Percentiles rank a stretch among this genome's conserved stretches.
These are phyloP conservation scores for Blumeria graminis DNA, from an alignment of 2,329 filamentous ascomycete species.

Conservation along the genomic window DNA sequence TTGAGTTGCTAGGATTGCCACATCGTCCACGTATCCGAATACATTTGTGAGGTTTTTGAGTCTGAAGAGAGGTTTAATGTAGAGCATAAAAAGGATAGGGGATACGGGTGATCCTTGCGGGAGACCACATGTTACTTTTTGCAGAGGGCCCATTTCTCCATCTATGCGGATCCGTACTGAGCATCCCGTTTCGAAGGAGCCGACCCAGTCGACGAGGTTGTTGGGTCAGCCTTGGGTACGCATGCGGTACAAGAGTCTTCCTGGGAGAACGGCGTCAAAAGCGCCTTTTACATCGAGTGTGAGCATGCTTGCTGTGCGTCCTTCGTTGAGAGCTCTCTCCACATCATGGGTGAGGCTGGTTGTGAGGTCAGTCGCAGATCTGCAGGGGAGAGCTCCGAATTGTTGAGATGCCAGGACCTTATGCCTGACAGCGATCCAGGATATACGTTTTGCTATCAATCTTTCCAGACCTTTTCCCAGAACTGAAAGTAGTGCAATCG, in stretches of 20 bases:
- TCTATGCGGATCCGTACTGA: not conserved
- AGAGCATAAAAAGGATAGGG: not conserved
- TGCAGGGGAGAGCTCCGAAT: not conserved
- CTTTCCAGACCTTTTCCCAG: not conserved
- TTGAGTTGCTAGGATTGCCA: not conserved
- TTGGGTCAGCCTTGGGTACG: not conserved
- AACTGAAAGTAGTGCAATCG: not conserved
- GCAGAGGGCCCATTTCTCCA: not conserved
- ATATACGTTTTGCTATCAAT: not conserved
- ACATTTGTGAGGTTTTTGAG: not conserved
- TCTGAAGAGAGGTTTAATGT: not conserved
- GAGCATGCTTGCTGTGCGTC: not conserved
- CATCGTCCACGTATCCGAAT: not conserved
- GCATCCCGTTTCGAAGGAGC: not conserved
- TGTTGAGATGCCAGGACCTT: not conserved
- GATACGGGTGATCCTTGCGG: not conserved
- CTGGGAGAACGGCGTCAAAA: not conserved
- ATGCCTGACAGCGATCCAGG: not conserved
- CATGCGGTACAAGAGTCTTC: not conserved
- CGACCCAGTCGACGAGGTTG: not conserved
- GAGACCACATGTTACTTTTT: not conserved
- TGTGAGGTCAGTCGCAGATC: not conserved
- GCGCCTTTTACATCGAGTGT: not conserved
- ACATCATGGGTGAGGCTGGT: not conserved
- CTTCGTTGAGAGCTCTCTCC: not conserved